Evolutionary conservation across 441 rosid species (phyloP), one percentile per base, ranked within the genome.

Genomic region (Aleurites moluccanus): DNA sequence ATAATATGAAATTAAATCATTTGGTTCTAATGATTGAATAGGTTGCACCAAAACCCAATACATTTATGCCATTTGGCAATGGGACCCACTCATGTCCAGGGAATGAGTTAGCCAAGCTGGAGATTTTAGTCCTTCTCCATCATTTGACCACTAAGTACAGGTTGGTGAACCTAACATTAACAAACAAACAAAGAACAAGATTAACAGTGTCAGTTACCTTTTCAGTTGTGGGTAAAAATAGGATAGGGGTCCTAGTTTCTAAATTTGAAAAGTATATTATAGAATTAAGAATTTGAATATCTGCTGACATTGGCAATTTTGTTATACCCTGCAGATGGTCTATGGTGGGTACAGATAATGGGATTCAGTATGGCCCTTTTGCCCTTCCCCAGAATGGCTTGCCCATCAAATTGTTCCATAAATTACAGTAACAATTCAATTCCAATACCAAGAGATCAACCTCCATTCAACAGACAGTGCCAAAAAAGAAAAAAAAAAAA

Each of bases 341-440:
- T 65, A 35, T 85, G 50, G 88, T 76, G 83, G 97, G 97, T 75
- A 67, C 86, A 21, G 83, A 83, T 60, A 83, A 78, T 44, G 98
- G 97, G 70, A 93, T 93, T 65, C 98, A 96, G 86, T 96, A 96
- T 82, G 92, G 91, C 50, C 99, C 99, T n/a, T 96, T 96, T 78
- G 92, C 95, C 45, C 97, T 96, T 76, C 99, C 99, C 81, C 92
- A 89, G 82, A 88, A 92, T 73, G 99, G 99, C 28, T 82, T 96
- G 80, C 97, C 98, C 74, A 88, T 96, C 81, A 82, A 76, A 75
- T 61, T 96, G 73, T 77, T 83, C 75, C 76, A 75, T 50, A 94
- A 86, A 83, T n/a, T 75, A 30, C 83, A 79, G 71, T 25, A 2
- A 14, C 6, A 8, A 8, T 55, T 55, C 27, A 5, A 55, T 8